Conservation (phyloP, 768 basidiomycete genomes). For the Lactarius akahatsu region DNA sequence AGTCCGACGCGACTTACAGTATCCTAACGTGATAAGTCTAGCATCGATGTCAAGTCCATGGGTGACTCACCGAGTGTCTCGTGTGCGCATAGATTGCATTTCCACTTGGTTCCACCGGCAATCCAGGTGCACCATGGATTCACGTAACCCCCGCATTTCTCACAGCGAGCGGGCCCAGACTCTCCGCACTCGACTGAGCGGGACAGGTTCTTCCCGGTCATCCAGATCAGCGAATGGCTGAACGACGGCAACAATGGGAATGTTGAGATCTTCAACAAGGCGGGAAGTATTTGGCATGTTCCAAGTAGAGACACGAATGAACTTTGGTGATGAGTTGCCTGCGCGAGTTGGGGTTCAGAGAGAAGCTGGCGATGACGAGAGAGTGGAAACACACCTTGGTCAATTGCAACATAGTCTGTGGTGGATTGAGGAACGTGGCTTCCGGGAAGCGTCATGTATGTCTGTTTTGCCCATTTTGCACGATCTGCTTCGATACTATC, state of each 20-base stretch:
- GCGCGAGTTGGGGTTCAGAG: conserved; percentile 7
- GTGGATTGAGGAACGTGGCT: conserved; percentile 79
- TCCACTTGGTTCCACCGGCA: conserved; percentile 82
- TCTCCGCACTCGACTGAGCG: conserved; percentile 70
- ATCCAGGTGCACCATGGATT: conserved; percentile 92
- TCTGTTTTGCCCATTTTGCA: conserved; percentile 69
- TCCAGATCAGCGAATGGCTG: conserved; percentile 90
- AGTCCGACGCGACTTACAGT: conserved; percentile 66
- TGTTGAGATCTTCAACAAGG: conserved; percentile 74
- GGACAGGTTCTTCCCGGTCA: conserved; percentile 74
- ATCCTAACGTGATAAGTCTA: conserved; percentile 7
- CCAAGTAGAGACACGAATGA: conserved; percentile 87
- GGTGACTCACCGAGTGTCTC: conserved; percentile 73
- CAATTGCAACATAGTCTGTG: conserved; percentile 84
- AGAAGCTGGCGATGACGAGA: not conserved
- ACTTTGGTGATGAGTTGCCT: conserved; percentile 92
- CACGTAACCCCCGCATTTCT: conserved; percentile 82
- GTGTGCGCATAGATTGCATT: conserved; percentile 85
- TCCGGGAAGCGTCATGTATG: conserved; percentile 61
- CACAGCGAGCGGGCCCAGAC: conserved; percentile 80
- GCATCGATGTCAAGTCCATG: not conserved
- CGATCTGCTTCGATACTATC: conserved; percentile 78
- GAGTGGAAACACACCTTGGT: conserved; percentile 62
- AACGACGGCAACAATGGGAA: conserved; percentile 82
- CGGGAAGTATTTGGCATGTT: conserved; percentile 78